Percentiles rank a stretch among this genome's conserved stretches.
phyloP scores from a whole-genome alignment of 2,329 filamentous ascomycete species.

The Thelonectria rubi region DNA sequence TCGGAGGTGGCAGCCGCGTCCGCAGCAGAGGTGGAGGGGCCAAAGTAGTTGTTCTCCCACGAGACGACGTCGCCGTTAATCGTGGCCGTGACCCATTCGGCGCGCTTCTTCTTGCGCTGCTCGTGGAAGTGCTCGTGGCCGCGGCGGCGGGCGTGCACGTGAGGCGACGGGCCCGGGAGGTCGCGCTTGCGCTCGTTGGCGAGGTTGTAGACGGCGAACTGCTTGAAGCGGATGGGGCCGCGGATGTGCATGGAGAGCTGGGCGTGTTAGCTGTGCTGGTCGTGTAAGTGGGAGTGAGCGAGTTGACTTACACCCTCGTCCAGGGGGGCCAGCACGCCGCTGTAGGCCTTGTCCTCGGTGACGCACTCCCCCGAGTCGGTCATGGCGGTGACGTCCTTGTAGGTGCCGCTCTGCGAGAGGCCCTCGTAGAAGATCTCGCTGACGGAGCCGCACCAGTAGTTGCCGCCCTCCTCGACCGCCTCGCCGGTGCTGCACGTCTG shows the following conservation, averaged over 20 bases:
- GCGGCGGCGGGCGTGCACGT: conserved; percentile 47
- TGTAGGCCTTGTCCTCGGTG: conserved; percentile 61
- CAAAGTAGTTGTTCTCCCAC: conserved; percentile 67
- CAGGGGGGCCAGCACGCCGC: conserved; percentile 71
- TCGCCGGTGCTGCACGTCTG: conserved; percentile 50
- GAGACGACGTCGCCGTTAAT: conserved; percentile 66
- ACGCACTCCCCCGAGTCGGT: conserved; percentile 62
- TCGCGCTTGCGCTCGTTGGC: conserved; percentile 46
- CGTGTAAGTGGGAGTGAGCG: background rate
- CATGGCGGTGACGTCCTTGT: conserved; percentile 72
- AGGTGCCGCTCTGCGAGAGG: conserved; percentile 67
- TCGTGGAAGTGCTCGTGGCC: conserved; percentile 62
- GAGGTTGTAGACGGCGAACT: conserved; percentile 75
- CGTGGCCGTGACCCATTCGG: conserved; percentile 60
- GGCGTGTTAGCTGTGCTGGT: background rate
- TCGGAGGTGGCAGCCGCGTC: conserved; percentile 26
- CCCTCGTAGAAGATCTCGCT: conserved; percentile 73
- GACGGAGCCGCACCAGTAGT: conserved; percentile 73
- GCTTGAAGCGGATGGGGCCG: conserved; percentile 72
- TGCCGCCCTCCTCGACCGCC: conserved; percentile 57
- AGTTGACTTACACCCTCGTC: conserved; percentile 75
- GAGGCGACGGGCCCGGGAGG: conserved; percentile 34
- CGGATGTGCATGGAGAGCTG: conserved; percentile 76
- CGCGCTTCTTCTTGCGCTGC: conserved; percentile 56
- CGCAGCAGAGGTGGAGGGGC: conserved; percentile 42